Conservation (phyloP, 768 basidiomycete species). For the Tricholoma flavovirens region DNA sequence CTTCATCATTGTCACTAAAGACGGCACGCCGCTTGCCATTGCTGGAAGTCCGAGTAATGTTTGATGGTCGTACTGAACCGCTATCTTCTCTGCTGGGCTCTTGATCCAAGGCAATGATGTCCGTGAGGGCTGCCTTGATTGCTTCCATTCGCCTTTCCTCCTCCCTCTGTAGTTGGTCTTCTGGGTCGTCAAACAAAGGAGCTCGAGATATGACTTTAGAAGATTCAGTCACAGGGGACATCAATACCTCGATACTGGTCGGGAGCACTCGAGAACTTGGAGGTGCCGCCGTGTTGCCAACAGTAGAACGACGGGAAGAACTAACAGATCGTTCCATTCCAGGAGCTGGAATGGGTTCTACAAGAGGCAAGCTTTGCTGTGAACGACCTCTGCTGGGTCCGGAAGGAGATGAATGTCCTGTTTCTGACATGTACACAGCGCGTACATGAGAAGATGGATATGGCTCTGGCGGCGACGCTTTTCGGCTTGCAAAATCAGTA, state of each 20-base stretch:
- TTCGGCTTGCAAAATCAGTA: conserved; percentile 34
- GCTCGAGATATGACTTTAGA: conserved; percentile 54
- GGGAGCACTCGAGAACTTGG: conserved; percentile 20
- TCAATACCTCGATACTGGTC: conserved; percentile 75
- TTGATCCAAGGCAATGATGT: conserved; percentile 87
- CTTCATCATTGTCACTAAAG: conserved; percentile 36
- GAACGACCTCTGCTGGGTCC: conserved; percentile 11
- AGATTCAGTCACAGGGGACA: conserved; percentile 59
- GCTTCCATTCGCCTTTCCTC: conserved; percentile 90
- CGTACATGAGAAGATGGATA: background rate
- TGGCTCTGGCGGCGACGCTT: background rate
- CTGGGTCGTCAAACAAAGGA: conserved; percentile 78
- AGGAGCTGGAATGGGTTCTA: conserved; percentile 32
- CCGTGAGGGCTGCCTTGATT: conserved; percentile 91
- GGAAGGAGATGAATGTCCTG: conserved; percentile 5
- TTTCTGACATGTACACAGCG: background rate
- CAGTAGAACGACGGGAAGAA: conserved; percentile 31
- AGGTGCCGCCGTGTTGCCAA: conserved; percentile 17
- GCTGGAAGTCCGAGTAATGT: conserved; percentile 2
- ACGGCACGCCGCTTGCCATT: conserved; percentile 23
- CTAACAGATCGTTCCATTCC: conserved; percentile 36
- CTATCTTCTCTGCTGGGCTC: conserved; percentile 25
- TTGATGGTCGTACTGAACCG: conserved; percentile 4
- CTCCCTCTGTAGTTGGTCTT: conserved; percentile 61
- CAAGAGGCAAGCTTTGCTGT: conserved; percentile 8